Base-by-base conservation (phyloP, 805 yeast species). In the Sugiyamaella chiloensis region DNA sequence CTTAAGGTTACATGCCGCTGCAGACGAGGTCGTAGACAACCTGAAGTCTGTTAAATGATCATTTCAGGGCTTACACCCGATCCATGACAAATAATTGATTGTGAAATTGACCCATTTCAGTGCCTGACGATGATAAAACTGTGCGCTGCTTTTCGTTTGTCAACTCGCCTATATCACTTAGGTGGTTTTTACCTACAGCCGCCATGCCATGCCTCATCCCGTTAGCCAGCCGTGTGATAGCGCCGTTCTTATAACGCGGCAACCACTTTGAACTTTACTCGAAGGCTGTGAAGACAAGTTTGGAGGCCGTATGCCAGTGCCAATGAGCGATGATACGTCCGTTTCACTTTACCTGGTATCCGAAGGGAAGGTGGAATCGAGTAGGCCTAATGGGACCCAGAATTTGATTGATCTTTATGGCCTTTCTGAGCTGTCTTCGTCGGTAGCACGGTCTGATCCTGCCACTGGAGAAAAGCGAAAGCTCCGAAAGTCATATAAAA, bases 401-500 rank as follows among this genome's bases (percentile, higher is more conserved):
- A 86, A 90, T 64, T 71, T 93, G 44, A 74, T 89, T 17, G 68
- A 78, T 21, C 64, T 85, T 12, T 93, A 88, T 58, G 82, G 81
- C 1, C 67, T 93, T 34, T 76, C 77, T 32, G 75, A 74, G 1
- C 69, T 90, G 11, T 86, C 96, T 0, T 73, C 78, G 46, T 82
- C 95, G 2, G 83, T 93, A 36, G 96, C 96, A 1, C 76, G 99
- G 60, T 76, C 83, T 8, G 89, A 87, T 59, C 83, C 88, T 2
- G 95, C 85, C 59, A 96, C 96, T 0, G 77, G 93, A 0, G 89
- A 87, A 57, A 96, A 96, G 46, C 89, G 89, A 31, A 93, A 93
- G 67, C 75, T 93, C 47, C 76, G 99, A 58, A 93, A 93, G 67
- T 88, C 97, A 0, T 93, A 93, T 68, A 93, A 93, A 65, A 89